Conservation (phyloP, 2,329 filamentous ascomycete species). For the Emergomyces africanus region DNA sequence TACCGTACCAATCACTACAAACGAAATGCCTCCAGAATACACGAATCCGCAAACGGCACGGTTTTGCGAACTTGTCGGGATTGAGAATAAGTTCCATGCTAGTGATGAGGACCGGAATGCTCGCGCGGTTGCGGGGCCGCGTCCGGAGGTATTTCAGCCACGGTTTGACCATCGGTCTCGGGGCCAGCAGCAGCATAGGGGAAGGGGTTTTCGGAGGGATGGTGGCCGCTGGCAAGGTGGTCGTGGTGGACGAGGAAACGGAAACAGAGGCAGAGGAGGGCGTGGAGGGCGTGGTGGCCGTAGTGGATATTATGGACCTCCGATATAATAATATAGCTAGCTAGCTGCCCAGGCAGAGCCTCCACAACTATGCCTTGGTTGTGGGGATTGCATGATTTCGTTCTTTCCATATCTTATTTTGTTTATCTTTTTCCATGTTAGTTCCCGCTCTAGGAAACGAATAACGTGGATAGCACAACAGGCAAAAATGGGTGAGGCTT, state of each 20-base stretch:
- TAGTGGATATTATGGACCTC: neutral
- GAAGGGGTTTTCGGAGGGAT: conserved; percentile 8
- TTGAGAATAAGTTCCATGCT: conserved; percentile 64
- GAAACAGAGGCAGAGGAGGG: neutral
- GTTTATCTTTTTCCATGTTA: neutral
- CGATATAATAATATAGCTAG: neutral
- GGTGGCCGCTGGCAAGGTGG: conserved; percentile 6
- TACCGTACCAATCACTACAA: conserved; percentile 43
- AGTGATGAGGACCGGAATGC: conserved; percentile 55
- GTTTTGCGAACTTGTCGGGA: conserved; percentile 66
- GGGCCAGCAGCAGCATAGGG: conserved; percentile 4
- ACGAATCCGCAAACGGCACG: conserved; percentile 73
- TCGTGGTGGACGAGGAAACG: conserved; percentile 2
- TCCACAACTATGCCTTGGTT: neutral
- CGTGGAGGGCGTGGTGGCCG: neutral
- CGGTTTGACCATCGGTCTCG: conserved; percentile 6
- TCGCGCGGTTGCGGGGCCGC: conserved; percentile 47
- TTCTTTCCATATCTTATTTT: neutral
- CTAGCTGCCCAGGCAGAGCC: neutral
- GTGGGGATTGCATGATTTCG: neutral
- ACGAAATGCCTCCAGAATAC: conserved; percentile 62
- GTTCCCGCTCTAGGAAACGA: neutral
- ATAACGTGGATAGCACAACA: neutral
- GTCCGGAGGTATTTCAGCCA: conserved; percentile 23
- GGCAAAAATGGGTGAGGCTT: neutral